Evolutionary conservation across 257 asterid genomes (phyloP), one percentile per base, ranked within the genome.

Genomic region (Penstemon barbatus): DNA sequence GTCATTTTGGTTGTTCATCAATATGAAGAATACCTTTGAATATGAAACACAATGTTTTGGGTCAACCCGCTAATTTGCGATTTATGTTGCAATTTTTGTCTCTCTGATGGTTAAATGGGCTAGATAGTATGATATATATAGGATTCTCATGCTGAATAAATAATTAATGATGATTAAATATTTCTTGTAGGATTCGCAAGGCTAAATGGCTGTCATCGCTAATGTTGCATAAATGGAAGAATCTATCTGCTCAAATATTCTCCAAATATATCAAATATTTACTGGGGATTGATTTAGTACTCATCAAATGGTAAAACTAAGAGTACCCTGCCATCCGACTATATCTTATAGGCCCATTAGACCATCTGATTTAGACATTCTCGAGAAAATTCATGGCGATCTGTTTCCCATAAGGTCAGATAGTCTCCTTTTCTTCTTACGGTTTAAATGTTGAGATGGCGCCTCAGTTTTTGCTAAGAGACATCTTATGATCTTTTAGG

Each of bases 331-430:
- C 77, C 83, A 54, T 57, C 97, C 96, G 37, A 45, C 60, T 53
- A 89, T 94, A 73, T 78, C 87, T 54, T 86, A 81, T 77, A 83
- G 99, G 82, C 87, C 91, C 50, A 82, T 94, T 66, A 79, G 71
- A 61, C 89, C 92, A 44, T 82, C 95, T 63, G 99, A 94, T 70
- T 72, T 84, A 55, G 85, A 69, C 46, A 81, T 86, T 79, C 91
- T 94, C 55, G 90, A 91, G 85, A 87, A 81, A 74, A 70, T 89
- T 63, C 98, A 91, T 18, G 81, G 84, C 33, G 96, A 91, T 71
- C 81, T 94, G 56, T 91, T 94, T 79, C 99, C 99, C 59, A 87
- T 94, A 79, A 89, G 98, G 99, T 94, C 64, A 63, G 83, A 45
- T 50, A 44, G 41, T 74, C 37, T 49, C 39, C 5, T 71, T 70